Evolutionary conservation across 2,329 filamentous ascomycete genomes (phyloP), one percentile per base, ranked within the genome.

Genomic region (Chaetomiaceae sp.): DNA sequence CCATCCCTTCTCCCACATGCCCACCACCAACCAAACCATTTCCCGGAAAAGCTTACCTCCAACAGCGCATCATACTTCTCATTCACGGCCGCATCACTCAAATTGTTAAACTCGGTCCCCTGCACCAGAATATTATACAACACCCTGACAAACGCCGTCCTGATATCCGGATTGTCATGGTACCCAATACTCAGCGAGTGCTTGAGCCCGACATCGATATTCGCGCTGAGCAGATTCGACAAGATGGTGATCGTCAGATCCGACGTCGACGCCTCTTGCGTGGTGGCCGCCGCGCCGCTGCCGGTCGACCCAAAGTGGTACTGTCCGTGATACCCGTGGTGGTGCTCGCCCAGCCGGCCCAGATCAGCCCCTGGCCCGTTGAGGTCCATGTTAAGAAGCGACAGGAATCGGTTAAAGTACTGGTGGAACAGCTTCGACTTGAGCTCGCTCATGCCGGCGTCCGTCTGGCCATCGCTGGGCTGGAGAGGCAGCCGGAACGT

Each of bases 351-450:
- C 7, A 65, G 68, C 48, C 72, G 70, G n/a, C 67, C 65, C 34
- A 69, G 63, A 5, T 79, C 76, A 1, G 70, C n/a, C n/a, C n/a
- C n/a, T n/a, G n/a, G 62, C 0, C 55, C 51, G 20, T 42, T 47
- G 11, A 75, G 68, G 51, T 85, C 82, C 46, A 81, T 74, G 56
- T 84, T 84, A 25, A 88, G 72, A 4, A 88, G 70, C 0, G 82
- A 85, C 19, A 88, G 71, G 62, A 88, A 87, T 7, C 83, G 75
- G 57, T 85, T 87, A 69, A 88, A 87, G 65, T 88, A 88, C 6
- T 79, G 82, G 57, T 85, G 82, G 63, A 88, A 88, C 79, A 87
- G 83, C 62, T 87, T 81, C 1, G 82, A 84, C 64, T 87, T 87
- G 48, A 84, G 75, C 66, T 87, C 84, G 59, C 82, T 85, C 49